A percentile compares a stretch with the other conserved stretches of the same genome.
Evolutionary conservation across 2,329 filamentous ascomycete species (phyloP).

Genomic region (Pseudogymnoascus sp.): DNA sequence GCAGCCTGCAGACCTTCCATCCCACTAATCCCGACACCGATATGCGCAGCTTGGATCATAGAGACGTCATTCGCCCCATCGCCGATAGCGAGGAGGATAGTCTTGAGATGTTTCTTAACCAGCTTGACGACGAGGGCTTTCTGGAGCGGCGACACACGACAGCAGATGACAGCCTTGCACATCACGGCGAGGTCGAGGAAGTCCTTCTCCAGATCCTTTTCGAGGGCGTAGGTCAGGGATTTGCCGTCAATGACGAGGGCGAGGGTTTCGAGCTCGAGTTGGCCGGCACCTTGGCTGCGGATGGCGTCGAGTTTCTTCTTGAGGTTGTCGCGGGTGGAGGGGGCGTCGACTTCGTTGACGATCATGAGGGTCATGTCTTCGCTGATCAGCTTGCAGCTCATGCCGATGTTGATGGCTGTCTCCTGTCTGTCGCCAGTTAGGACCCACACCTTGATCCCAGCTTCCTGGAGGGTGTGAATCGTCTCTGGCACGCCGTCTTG

Average conservation of each 20-base stretch:
- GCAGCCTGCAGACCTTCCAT: constrained; percentile 95
- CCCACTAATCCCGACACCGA: constrained; percentile 94
- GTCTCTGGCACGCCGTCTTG: constrained; percentile 98
- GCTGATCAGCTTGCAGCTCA: constrained; percentile 97
- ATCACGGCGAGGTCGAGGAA: constrained; percentile 89
- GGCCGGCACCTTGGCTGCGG: constrained; percentile 67
- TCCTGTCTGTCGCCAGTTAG: constrained; percentile 95
- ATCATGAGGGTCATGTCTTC: constrained; percentile 98
- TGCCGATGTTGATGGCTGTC: constrained; percentile 98
- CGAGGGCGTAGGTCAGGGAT: constrained; percentile 84
- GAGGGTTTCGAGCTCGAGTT: constrained; percentile 73
- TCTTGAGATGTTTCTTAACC: constrained; percentile 83
- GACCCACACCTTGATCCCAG: constrained; percentile 98
- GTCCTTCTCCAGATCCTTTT: constrained; percentile 85
- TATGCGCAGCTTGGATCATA: constrained; percentile 98
- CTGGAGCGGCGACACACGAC: constrained; percentile 91
- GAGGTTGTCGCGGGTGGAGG: constrained; percentile 76
- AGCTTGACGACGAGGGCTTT: constrained; percentile 97
- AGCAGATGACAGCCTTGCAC: constrained; percentile 99
- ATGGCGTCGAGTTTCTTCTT: constrained; percentile 92
- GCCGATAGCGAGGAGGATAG: constrained; percentile 88
- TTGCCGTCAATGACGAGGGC: constrained; percentile 95
- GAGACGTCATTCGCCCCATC: constrained; percentile 99
- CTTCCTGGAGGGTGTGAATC: constrained; percentile 91
- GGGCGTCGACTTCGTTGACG: constrained; percentile 79